phyloP scores from a whole-genome alignment of 2,329 filamentous ascomycete species.

The Harringtonia aguacate region DNA sequence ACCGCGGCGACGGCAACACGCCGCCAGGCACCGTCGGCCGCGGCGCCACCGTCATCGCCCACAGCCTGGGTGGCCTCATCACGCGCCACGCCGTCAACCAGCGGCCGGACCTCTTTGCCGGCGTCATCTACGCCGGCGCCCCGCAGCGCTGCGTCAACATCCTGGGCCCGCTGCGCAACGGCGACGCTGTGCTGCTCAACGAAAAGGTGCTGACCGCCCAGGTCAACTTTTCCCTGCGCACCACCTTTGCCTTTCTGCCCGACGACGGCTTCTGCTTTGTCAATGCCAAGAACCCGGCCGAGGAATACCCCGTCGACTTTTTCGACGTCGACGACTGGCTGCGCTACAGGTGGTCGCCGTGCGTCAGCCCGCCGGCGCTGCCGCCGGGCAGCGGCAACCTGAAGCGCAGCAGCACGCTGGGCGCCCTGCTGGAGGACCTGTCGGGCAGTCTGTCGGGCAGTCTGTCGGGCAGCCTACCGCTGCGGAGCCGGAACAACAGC shows the following conservation, averaged over 20 bases:
- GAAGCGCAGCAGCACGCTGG: constrained; percentile 26
- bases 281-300: constrained; percentile 61
- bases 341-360: constrained; percentile 67
- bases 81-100: constrained; percentile 81
- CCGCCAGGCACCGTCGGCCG: constrained; percentile 29
- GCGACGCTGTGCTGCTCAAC: constrained; percentile 84
- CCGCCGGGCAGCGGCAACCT: constrained; percentile 34
- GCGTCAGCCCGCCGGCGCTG: constrained; percentile 52
- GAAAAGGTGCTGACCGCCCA: constrained; percentile 84
- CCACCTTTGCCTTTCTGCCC: constrained; percentile 74
- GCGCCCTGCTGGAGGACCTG: constrained; percentile 34
- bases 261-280: constrained; percentile 83
- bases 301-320: constrained; percentile 76
- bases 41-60: constrained; percentile 74
- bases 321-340: constrained; percentile 73
- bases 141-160: constrained; percentile 87
- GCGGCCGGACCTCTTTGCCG: constrained; percentile 73
- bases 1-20: constrained; percentile 55
- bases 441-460: constrained; percentile 30
- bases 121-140: constrained; percentile 75
- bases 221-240: constrained; percentile 86
- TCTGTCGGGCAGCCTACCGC: constrained; percentile 24
- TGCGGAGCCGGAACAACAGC: constrained; percentile 19
- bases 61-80: constrained; percentile 80
- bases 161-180: constrained; percentile 77